Evolutionary conservation across 257 asterid genomes (phyloP), one percentile per base, ranked within the genome.

Genomic region (Salvia hispanica): DNA sequence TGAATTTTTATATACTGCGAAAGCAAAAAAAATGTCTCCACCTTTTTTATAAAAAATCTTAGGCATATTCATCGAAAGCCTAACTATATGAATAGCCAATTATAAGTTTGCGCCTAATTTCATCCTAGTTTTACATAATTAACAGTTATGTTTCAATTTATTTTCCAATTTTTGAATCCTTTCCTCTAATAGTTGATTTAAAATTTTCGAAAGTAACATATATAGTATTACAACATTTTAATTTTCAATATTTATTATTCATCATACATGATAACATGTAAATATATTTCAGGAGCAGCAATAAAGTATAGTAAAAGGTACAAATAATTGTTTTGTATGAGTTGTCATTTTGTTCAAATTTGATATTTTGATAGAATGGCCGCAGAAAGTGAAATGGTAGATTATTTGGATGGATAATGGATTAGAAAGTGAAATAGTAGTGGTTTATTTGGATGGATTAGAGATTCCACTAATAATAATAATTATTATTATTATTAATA

Each of bases 401-500:
- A 53, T 11, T 21, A 47, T 56, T 56, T 36, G 33, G 42, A 47
- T 12, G 63, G 74, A 79, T 68, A 34, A 47, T 12, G 63, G 74
- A 79, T 68, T 72, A 53, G 61, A 65, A 6, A 25, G 31, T 25
- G 31, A 25, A 34, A 34, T 34, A 2, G 39, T 34, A 34, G 39
- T 18, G 21, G 21, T 34, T 34, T 34, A 34, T 34, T 34, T 34
- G 6, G 39, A 34, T 34, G 39, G 39, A 34, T 34, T 34, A 34
- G 34, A 52, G 84, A 25, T 25, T 25, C 31, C 31, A 25, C 31
- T 25, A 25, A 25, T 25, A 25, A 25, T 25, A 25, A 25, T 25
- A 25, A 25, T 1, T 25, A 81, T 79, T 73, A 83, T 81, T 75
- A 81, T 81, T 73, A 85, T 83, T 75, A 77, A 70, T 72, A 83